phyloP scores from a whole-genome alignment of 2,329 filamentous ascomycete genomes.

The Neofusicoccum kwambonambiense region DNA sequence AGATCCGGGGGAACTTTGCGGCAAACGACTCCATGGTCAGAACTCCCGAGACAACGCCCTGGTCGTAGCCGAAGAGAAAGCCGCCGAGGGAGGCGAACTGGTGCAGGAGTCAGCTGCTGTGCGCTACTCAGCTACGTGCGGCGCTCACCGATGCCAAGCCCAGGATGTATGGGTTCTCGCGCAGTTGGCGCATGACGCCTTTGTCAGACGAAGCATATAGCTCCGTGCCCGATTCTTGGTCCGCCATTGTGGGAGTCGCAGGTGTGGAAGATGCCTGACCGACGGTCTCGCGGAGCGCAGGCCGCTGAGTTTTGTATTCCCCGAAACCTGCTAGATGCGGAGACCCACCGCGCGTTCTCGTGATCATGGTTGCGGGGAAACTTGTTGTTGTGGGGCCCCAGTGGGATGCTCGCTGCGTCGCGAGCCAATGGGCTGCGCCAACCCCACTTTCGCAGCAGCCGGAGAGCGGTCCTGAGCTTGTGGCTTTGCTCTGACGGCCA shows the following conservation, averaged over 20 bases:
- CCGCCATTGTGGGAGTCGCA: neutral
- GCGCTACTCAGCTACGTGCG: too few species aligned
- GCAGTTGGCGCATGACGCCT: neutral
- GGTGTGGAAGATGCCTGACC: too few species aligned
- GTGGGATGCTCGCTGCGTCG: neutral
- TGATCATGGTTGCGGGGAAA: neutral
- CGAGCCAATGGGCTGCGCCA: neutral
- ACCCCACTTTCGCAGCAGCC: neutral
- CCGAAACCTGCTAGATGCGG: neutral
- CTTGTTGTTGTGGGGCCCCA: neutral
- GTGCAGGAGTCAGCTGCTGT: neutral
- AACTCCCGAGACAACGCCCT: conserved; percentile 69
- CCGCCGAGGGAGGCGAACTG: neutral
- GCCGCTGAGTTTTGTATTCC: neutral
- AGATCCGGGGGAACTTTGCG: neutral
- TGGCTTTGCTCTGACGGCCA: too few species aligned
- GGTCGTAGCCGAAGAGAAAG: conserved; percentile 9
- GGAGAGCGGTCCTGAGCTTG: too few species aligned
- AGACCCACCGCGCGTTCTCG: neutral
- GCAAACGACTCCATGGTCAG: conserved; percentile 49
- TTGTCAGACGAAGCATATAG: neutral
- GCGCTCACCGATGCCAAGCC: neutral
- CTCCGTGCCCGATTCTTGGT: neutral
- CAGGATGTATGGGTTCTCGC: conserved; percentile 1
- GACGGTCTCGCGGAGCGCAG: neutral